Evolutionary conservation across 305 asterid species (phyloP).

Genomic region (Solanum hybrid): DNA sequence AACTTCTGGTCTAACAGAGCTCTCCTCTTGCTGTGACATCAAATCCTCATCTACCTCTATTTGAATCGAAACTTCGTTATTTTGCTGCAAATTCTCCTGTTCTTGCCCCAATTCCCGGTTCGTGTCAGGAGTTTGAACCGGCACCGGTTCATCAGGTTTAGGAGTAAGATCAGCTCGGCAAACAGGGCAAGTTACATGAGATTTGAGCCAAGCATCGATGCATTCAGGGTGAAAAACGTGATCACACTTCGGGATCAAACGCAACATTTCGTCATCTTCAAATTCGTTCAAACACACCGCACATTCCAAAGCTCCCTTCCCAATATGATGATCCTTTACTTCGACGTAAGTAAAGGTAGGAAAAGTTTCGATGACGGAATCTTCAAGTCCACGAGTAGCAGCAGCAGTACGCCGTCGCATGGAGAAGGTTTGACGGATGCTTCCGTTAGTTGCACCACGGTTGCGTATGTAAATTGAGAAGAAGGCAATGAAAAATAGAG

Average conservation of each 20-base stretch:
- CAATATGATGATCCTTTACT: constrained; percentile 40
- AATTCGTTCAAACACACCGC: constrained; percentile 47
- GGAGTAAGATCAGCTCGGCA: constrained; percentile 33
- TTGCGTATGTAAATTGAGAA: constrained; percentile 40
- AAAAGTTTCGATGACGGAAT: constrained; percentile 27
- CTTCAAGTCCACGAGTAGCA: constrained; percentile 36
- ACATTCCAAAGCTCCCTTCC: constrained; percentile 40
- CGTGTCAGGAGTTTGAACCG: background rate
- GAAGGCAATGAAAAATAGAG: constrained; percentile 36
- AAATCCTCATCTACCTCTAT: constrained; percentile 1
- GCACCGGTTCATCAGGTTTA: constrained; percentile 11
- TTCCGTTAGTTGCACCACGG: constrained; percentile 12
- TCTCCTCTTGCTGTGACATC: background rate
- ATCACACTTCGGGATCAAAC: constrained; percentile 44
- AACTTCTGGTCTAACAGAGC: background rate
- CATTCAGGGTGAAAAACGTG: constrained; percentile 47
- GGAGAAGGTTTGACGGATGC: constrained; percentile 19
- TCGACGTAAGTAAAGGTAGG: constrained; percentile 39
- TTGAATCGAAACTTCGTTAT: constrained; percentile 16
- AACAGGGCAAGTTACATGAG: constrained; percentile 48
- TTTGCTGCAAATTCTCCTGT: background rate
- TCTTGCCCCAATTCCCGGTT: background rate
- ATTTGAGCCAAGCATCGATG: constrained; percentile 38
- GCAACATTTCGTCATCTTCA: constrained; percentile 29
- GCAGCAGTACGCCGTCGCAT: constrained; percentile 16